These are phyloP conservation scores for Rhynchospora pubera DNA, from an alignment of 176 grass and related monocot genomes.

Conservation along the genomic window DNA sequence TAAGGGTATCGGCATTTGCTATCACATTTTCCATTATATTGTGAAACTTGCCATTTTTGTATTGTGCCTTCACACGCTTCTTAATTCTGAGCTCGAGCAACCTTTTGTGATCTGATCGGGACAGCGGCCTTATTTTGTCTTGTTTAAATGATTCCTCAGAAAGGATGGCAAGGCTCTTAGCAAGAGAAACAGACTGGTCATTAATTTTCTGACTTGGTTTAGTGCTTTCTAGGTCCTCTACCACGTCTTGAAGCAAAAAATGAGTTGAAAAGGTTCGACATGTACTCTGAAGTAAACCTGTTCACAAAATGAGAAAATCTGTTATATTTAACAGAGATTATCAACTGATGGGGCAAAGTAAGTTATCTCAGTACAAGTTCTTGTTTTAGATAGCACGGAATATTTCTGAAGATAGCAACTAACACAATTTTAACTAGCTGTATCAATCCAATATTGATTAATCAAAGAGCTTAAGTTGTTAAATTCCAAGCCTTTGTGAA, in stretches of 20 bases:
- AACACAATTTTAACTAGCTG: not conserved
- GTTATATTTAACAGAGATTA: not conserved
- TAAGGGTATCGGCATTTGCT: slow-evolving; percentile 41
- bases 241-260: slow-evolving; percentile 36
- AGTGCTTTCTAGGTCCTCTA: slow-evolving; percentile 25
- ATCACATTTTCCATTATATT: slow-evolving; percentile 59
- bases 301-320: not conserved
- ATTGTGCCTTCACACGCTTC: slow-evolving; percentile 72
- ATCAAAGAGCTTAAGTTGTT: not conserved
- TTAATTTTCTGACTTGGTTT: not conserved
- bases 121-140: slow-evolving; percentile 34
- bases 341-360: not conserved
- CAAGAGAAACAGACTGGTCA: slow-evolving; percentile 36
- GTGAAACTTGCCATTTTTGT: slow-evolving; percentile 52
- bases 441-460: not conserved
- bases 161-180: slow-evolving; percentile 74
- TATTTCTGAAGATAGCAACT: not conserved
- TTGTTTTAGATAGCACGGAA: not conserved
- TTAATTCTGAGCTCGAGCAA: slow-evolving; percentile 66
- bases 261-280: slow-evolving; percentile 3
- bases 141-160: slow-evolving; percentile 46
- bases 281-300: not conserved
- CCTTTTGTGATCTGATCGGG: slow-evolving; percentile 61
- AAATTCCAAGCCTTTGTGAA: not conserved
- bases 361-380: not conserved